phyloP scores from a whole-genome alignment of 768 basidiomycete species.

The Panaeolus papilionaceus region DNA sequence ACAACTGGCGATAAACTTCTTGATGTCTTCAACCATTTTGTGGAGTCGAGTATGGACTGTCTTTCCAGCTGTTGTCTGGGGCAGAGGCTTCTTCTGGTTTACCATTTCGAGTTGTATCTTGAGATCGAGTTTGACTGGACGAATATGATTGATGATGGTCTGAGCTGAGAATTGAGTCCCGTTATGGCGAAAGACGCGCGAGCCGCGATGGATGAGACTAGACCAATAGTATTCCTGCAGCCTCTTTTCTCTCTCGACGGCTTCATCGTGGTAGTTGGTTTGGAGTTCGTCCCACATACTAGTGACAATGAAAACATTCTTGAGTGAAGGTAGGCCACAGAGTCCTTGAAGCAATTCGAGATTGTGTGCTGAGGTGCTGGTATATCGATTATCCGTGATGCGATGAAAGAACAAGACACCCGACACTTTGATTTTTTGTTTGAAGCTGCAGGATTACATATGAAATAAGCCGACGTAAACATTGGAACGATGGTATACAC shows the following conservation, averaged over 20 bases:
- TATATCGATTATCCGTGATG: slow-evolving; percentile 44
- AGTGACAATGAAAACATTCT: slow-evolving; percentile 51
- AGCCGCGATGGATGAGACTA: slow-evolving; percentile 23
- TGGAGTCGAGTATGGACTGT: neutral
- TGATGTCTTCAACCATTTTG: neutral
- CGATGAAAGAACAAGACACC: slow-evolving; percentile 39
- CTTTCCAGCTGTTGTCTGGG: neutral
- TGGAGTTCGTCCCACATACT: slow-evolving; percentile 50
- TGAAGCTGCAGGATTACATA: slow-evolving; percentile 27
- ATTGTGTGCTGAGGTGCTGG: slow-evolving; percentile 48
- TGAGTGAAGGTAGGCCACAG: slow-evolving; percentile 51
- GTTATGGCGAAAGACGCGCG: slow-evolving; percentile 13
- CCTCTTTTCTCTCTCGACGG: slow-evolving; percentile 13
- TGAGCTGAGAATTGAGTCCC: slow-evolving; percentile 27
- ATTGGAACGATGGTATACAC: neutral
- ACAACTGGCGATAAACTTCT: neutral
- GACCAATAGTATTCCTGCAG: slow-evolving; percentile 21
- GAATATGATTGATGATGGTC: slow-evolving; percentile 26
- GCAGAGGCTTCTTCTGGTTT: slow-evolving; percentile 21
- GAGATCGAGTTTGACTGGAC: neutral
- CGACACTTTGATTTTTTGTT: slow-evolving; percentile 30
- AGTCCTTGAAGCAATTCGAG: slow-evolving; percentile 53
- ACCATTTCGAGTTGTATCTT: slow-evolving; percentile 18
- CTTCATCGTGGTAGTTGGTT: neutral
- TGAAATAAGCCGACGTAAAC: neutral